Conservation (phyloP, 75 land plant species). For the Cunninghamia lanceolata region DNA sequence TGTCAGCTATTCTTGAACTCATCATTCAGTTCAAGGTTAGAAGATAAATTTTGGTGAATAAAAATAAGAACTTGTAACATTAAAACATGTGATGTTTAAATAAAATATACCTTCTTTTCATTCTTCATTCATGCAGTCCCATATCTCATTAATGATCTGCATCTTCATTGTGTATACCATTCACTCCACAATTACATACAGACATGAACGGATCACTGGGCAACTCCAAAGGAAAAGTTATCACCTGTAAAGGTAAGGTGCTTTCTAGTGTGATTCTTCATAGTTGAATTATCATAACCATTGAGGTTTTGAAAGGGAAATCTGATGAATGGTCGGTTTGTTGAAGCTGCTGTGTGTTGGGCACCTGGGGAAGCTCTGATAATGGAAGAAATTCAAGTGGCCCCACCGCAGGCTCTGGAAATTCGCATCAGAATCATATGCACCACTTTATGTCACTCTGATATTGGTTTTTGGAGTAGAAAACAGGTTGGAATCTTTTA, state of each 20-base stretch:
- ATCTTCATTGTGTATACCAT: no score
- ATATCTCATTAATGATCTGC: no score
- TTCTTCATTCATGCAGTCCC: no score
- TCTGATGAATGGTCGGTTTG: not conserved
- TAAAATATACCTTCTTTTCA: no score
- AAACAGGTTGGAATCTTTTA: not conserved
- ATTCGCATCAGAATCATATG: constrained; percentile 32
- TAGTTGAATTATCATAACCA: no score
- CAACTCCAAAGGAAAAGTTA: not conserved
- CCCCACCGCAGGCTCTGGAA: constrained; percentile 28
- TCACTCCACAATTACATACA: not conserved
- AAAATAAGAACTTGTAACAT: no score
- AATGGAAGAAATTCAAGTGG: constrained; percentile 29
- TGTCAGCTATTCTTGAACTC: no score
- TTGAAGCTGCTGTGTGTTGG: constrained; percentile 25
- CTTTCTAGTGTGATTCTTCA: not conserved
- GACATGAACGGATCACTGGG: not conserved
- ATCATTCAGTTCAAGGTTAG: no score
- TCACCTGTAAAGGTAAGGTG: not conserved
- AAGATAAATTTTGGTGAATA: no score
- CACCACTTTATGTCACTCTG: constrained; percentile 21
- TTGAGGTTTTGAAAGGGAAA: not conserved
- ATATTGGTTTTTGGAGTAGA: constrained; percentile 9
- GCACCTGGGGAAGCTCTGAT: constrained; percentile 22
- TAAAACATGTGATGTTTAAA: no score